These are phyloP conservation scores for Chrysanthemum makinoi DNA, from an alignment of 129 eudicot genomes.

Conservation along the genomic window DNA sequence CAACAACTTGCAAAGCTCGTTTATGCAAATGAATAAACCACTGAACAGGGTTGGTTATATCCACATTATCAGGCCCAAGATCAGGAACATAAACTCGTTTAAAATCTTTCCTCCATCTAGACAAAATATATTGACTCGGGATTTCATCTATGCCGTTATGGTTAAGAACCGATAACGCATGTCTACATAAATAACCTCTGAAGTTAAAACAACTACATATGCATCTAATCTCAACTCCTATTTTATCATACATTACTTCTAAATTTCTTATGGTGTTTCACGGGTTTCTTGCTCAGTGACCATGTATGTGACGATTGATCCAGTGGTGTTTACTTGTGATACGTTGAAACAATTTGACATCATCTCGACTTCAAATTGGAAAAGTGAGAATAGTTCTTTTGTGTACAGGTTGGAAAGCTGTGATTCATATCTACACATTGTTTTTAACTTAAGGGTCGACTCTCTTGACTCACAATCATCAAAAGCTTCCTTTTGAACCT, in stretches of 20 bases:
- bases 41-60: conserved; percentile 60
- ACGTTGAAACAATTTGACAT: conserved; percentile 58
- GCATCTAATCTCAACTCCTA: conserved; percentile 70
- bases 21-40: conserved; percentile 79
- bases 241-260: conserved; percentile 70
- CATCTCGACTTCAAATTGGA: conserved; percentile 68
- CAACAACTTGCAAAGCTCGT: conserved; percentile 82
- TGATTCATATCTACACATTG: conserved; percentile 55
- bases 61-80: conserved; percentile 51
- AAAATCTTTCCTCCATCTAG: conserved; percentile 86
- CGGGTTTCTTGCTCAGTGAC: conserved; percentile 57
- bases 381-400: conserved; percentile 56
- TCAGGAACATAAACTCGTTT: conserved; percentile 61
- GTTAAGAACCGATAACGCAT: conserved; percentile 61
- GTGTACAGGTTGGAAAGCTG: conserved; percentile 70
- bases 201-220: conserved; percentile 71
- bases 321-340: conserved; percentile 62
- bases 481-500: conserved; percentile 57
- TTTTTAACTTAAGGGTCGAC: conserved; percentile 45
- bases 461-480: conserved; percentile 66
- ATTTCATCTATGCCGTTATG: conserved; percentile 68
- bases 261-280: conserved; percentile 39
- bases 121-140: conserved; percentile 57
- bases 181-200: conserved; percentile 76
- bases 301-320: conserved; percentile 55